Conservation (phyloP, 192 early-diverging fungal genomes). For the Martensiomyces pterosporus region DNA sequence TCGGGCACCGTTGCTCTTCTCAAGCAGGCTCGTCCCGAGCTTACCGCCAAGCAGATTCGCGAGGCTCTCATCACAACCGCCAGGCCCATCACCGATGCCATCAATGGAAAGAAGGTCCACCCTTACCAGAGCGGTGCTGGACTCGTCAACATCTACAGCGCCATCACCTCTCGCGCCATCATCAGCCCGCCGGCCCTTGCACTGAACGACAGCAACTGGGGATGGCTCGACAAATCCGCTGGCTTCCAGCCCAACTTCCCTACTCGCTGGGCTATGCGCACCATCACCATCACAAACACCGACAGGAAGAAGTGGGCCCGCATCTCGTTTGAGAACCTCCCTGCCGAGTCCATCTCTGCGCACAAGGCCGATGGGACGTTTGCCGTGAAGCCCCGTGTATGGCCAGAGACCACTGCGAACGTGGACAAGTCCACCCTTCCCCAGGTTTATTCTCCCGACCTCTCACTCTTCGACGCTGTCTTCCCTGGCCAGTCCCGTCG, state of each 20-base stretch:
- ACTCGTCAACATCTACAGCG: constrained; percentile 63
- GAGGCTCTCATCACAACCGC: constrained; percentile 53
- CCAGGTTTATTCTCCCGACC: not conserved
- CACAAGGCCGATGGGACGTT: constrained; percentile 21
- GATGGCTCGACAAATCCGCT: not conserved
- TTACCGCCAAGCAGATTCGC: constrained; percentile 14
- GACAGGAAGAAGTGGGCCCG: constrained; percentile 16
- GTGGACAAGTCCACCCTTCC: constrained; percentile 5
- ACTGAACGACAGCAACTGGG: constrained; percentile 37
- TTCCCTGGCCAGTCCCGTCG: constrained; percentile 21
- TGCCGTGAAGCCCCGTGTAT: constrained; percentile 11
- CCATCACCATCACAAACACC: constrained; percentile 23
- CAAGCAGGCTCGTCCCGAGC: constrained; percentile 49
- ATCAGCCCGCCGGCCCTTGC: constrained; percentile 58
- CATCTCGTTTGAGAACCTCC: constrained; percentile 5
- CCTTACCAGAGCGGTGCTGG: constrained; percentile 63
- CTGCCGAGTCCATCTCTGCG: constrained; percentile 38
- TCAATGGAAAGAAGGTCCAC: constrained; percentile 20
- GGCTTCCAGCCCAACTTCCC: not conserved
- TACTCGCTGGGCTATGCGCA: constrained; percentile 15
- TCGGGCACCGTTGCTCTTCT: constrained; percentile 67
- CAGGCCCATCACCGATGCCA: constrained; percentile 43
- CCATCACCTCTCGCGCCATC: constrained; percentile 51
- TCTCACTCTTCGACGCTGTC: constrained; percentile 2
- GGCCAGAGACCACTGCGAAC: too few species aligned